Evolutionary conservation across 176 grass and related monocot species (phyloP).

Genomic region (Alloteropsis semialata): DNA sequence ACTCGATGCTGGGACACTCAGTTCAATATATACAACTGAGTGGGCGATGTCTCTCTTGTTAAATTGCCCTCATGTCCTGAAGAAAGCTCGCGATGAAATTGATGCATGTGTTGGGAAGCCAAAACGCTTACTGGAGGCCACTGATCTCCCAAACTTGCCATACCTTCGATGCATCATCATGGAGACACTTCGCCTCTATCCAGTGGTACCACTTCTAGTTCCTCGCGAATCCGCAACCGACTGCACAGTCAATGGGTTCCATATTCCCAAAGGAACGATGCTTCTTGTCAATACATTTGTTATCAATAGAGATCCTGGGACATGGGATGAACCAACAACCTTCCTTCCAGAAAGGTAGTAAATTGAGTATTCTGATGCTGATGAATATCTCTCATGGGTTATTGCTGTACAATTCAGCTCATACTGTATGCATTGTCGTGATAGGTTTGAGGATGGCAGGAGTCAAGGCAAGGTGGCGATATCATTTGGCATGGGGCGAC

Average conservation of each 20-base stretch:
- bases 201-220: neutral
- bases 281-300: neutral
- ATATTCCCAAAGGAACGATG: neutral
- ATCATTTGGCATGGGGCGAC: slow-evolving; percentile 10
- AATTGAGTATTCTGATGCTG: accelerated
- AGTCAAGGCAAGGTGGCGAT: neutral
- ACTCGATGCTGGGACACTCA: neutral
- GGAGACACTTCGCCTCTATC: neutral
- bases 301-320: neutral
- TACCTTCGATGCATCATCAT: slow-evolving; percentile 4
- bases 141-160: neutral
- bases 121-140: no score
- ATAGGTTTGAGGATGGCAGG: neutral
- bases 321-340: neutral
- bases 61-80: neutral
- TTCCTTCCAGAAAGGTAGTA: slow-evolving; percentile 6
- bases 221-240: neutral
- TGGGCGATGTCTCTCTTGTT: slow-evolving; percentile 9
- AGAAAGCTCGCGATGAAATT: no score
- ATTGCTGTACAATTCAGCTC: neutral
- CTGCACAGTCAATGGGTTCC: neutral
- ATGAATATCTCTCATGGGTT: neutral
- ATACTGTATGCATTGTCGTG: no score
- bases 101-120: no score
- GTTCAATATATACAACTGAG: neutral